Percentiles rank a stretch among this genome's conserved stretches.
Evolutionary conservation across 352 stramenopile species (phyloP).

Genomic region (Pythium rishiriense): DNA sequence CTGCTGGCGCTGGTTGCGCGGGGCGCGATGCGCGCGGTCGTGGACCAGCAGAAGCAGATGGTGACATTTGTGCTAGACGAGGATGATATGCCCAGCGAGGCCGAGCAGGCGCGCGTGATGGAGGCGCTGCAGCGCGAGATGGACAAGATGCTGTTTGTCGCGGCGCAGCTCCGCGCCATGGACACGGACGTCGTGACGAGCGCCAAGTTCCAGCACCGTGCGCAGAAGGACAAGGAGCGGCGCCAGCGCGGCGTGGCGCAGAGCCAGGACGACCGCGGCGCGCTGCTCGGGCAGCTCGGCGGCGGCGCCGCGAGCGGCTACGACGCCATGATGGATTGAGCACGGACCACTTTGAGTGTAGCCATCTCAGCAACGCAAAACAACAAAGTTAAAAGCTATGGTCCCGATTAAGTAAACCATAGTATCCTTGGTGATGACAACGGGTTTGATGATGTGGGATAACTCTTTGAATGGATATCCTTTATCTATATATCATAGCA

Average conservation of each 20-base stretch:
- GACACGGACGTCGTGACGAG: constrained; percentile 83
- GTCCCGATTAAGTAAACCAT: constrained; percentile 18
- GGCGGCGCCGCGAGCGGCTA: constrained; percentile 41
- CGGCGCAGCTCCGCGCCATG: constrained; percentile 69
- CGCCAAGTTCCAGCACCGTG: constrained; percentile 70
- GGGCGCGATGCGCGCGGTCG: constrained; percentile 59
- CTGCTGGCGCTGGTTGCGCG: constrained; percentile 55
- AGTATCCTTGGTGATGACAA: too few species aligned
- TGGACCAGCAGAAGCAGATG: constrained; percentile 79
- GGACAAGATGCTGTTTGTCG: constrained; percentile 69
- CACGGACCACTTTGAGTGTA: not conserved
- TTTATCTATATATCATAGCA: too few species aligned
- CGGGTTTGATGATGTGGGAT: too few species aligned
- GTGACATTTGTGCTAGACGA: constrained; percentile 77
- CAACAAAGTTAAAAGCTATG: too few species aligned
- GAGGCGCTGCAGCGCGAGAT: constrained; percentile 65
- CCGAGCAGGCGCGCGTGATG: constrained; percentile 45
- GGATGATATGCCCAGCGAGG: constrained; percentile 40
- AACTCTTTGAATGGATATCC: too few species aligned
- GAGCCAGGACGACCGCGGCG: constrained; percentile 18
- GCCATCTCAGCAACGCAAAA: constrained; percentile 1
- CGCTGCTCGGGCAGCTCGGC: constrained; percentile 15
- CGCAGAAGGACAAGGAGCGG: constrained; percentile 80
- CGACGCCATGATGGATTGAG: constrained; percentile 32
- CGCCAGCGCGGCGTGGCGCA: constrained; percentile 32